Evolutionary conservation across 139 green algal genomes (phyloP).

Genomic region (Tetraselmis chui): DNA sequence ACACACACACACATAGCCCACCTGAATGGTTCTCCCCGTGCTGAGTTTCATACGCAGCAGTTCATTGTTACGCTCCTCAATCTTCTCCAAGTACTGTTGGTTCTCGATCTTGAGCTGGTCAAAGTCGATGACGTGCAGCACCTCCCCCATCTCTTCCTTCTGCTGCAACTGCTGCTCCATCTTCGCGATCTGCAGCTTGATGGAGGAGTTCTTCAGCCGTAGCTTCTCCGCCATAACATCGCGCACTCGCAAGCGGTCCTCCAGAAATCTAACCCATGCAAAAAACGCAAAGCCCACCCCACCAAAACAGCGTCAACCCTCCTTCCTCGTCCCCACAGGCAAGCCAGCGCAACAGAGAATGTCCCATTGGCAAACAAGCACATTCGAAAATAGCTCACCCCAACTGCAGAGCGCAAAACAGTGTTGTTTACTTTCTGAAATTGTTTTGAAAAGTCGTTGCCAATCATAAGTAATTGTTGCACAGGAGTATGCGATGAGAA

Average conservation of each 20-base stretch:
- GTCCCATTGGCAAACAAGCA: too few relatives aligned
- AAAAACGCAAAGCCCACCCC: too few relatives aligned
- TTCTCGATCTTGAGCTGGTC: constrained; percentile 91
- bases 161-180: constrained; percentile 62
- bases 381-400: too few relatives aligned
- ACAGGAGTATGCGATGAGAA: too few relatives aligned
- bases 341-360: too few relatives aligned
- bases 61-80: constrained; percentile 77
- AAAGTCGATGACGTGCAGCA: constrained; percentile 77
- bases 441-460: too few relatives aligned
- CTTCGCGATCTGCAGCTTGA: constrained; percentile 56
- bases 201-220: constrained; percentile 59
- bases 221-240: constrained; percentile 66
- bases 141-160: constrained; percentile 77
- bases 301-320: too few relatives aligned
- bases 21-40: constrained; percentile 62
- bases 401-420: too few relatives aligned
- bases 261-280: constrained; percentile 36
- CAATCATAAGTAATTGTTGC: too few relatives aligned
- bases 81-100: constrained; percentile 76
- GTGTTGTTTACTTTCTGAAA: too few relatives aligned
- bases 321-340: too few relatives aligned
- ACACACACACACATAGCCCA: neutral
- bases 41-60: constrained; percentile 72
- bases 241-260: constrained; percentile 59